phyloP scores from a whole-genome alignment of 2,329 filamentous ascomycete species.

The Epichloe hybrida region DNA sequence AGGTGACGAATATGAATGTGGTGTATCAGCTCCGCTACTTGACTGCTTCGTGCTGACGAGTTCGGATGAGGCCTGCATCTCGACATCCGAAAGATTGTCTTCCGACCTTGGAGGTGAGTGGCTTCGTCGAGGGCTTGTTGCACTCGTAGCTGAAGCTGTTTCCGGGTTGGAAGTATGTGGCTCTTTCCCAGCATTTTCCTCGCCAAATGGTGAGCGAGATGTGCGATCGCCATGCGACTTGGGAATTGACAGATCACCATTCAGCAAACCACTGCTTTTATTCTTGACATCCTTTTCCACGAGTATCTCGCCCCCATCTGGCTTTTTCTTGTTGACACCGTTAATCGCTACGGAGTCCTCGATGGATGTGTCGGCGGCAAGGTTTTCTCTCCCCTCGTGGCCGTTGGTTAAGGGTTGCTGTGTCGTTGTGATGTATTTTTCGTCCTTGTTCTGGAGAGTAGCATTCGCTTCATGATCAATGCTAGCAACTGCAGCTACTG shows the following conservation, averaged over 20 bases:
- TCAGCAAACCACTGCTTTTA: neutral
- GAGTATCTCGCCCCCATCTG: neutral
- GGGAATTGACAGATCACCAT: neutral
- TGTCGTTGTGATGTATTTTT: slow-evolving; percentile 10
- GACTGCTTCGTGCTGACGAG: slow-evolving; percentile 17
- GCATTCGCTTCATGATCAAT: neutral
- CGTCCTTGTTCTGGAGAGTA: slow-evolving; percentile 14
- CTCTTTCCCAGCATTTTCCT: slow-evolving; percentile 6
- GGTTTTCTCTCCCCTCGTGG: neutral
- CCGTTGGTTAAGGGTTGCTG: neutral
- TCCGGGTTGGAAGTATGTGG: slow-evolving; percentile 22
- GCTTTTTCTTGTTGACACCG: neutral
- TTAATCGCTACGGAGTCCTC: neutral
- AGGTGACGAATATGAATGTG: slow-evolving; percentile 13
- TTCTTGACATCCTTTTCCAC: neutral
- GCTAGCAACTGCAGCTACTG: neutral
- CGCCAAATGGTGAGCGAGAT: neutral
- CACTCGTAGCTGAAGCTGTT: slow-evolving; percentile 29
- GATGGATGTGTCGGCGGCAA: neutral
- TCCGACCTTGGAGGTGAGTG: slow-evolving; percentile 36
- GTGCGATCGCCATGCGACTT: neutral
- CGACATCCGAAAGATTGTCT: slow-evolving; percentile 36
- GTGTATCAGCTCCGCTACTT: slow-evolving; percentile 21
- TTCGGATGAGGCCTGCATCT: slow-evolving; percentile 27
- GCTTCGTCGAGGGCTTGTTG: slow-evolving; percentile 29